Percentiles rank a stretch among this genome's conserved stretches.
Evolutionary conservation across 257 asterid genomes (phyloP).

Genomic region (Solanum dulcamara): DNA sequence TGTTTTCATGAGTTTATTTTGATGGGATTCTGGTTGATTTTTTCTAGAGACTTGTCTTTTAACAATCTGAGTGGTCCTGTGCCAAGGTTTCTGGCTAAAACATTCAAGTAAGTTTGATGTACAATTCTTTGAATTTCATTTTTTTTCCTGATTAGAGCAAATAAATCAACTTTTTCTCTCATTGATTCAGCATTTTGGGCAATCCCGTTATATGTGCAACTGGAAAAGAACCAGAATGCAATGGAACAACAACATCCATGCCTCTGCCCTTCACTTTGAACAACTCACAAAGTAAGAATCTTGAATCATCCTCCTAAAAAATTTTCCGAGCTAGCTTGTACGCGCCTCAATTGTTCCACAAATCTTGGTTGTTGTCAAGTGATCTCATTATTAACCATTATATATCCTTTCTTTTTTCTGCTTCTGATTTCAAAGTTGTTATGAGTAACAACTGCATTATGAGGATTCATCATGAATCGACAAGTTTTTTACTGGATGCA

Average conservation of each 20-base stretch:
- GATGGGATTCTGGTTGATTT: background rate
- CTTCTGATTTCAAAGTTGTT: background rate
- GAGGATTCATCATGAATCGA: background rate
- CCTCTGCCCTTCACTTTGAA: conserved; percentile 44
- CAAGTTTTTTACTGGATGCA: too few species aligned
- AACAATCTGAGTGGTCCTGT: conserved; percentile 84
- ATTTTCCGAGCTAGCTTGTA: background rate
- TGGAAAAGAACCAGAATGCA: conserved; percentile 76
- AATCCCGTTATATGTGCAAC: conserved; percentile 84
- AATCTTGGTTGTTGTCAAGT: background rate
- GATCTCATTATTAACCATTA: background rate
- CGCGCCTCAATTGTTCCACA: background rate
- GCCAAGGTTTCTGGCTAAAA: conserved; percentile 75
- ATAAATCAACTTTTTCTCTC: background rate
- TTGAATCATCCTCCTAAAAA: background rate
- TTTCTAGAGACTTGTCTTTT: conserved; percentile 79
- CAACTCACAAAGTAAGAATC: conserved; percentile 51
- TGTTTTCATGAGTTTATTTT: background rate
- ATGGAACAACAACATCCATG: conserved; percentile 52
- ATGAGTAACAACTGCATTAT: background rate
- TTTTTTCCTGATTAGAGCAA: background rate
- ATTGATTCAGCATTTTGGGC: conserved; percentile 57
- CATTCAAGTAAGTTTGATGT: conserved; percentile 49
- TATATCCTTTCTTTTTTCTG: too few species aligned
- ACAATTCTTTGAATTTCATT: background rate